A percentile compares a stretch with the other conserved stretches of the same genome.
Evolutionary conservation across 2,329 filamentous ascomycete genomes (phyloP).

Genomic region (Whalleya microplaca): DNA sequence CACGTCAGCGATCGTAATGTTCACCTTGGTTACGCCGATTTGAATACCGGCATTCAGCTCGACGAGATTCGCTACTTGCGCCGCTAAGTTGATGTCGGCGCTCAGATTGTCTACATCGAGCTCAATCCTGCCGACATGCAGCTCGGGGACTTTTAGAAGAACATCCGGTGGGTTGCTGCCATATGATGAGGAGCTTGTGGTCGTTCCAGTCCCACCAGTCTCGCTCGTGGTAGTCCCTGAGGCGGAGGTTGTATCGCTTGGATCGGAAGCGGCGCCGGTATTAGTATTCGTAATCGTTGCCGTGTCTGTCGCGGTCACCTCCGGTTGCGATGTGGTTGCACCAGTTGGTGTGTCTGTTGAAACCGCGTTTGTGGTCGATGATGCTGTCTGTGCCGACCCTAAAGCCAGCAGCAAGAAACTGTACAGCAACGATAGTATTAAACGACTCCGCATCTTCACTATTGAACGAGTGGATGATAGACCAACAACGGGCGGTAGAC

Average conservation of each 20-base stretch:
- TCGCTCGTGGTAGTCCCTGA: constrained; percentile 24
- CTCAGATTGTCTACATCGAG: constrained; percentile 61
- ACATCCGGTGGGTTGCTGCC: constrained; percentile 56
- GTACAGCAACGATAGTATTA: constrained; percentile 35
- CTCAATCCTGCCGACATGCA: constrained; percentile 63
- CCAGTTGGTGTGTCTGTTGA: constrained; percentile 17
- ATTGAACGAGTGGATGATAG: constrained; percentile 23
- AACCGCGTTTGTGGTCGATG: constrained; percentile 29
- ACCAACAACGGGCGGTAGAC: constrained; percentile 12
- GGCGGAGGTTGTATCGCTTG: constrained; percentile 20
- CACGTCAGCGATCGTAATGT: constrained; percentile 65
- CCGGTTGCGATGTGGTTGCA: constrained; percentile 14
- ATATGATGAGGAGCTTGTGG: constrained; percentile 33
- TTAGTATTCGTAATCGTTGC: constrained; percentile 8
- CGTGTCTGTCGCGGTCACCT: constrained; percentile 18
- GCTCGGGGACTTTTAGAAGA: constrained; percentile 58
- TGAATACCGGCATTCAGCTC: constrained; percentile 58
- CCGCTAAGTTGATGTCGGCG: constrained; percentile 63
- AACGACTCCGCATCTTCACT: constrained; percentile 27
- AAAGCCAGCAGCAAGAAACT: constrained; percentile 36
- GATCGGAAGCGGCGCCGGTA: too few relatives aligned
- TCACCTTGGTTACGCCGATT: constrained; percentile 53
- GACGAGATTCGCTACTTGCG: constrained; percentile 62
- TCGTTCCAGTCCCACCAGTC: constrained; percentile 25
- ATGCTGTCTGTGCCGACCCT: constrained; percentile 39